Percentiles rank a stretch among this genome's conserved stretches.
Evolutionary conservation across 139 green algal genomes (phyloP).

Genomic region (Coelastrella sp.): DNA sequence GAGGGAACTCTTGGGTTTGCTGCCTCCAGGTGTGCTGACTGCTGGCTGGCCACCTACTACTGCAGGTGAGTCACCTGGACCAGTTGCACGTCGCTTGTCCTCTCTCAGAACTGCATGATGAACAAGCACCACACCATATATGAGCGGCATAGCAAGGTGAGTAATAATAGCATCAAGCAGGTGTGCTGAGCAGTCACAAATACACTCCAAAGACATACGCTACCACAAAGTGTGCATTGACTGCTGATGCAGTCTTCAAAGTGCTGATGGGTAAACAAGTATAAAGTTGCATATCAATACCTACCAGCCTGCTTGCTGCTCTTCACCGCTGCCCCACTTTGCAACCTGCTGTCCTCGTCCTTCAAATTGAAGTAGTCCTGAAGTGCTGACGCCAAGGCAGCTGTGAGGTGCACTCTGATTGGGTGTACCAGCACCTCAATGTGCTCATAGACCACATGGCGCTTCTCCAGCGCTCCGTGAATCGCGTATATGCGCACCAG

Average conservation of each 20-base stretch:
- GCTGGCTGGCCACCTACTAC: not conserved
- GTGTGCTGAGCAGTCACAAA: no score
- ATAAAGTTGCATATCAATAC: not conserved
- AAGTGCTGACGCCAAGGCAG: constrained; percentile 57
- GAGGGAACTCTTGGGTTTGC: not conserved
- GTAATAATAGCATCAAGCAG: no score
- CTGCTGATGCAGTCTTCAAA: not conserved
- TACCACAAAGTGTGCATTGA: no score
- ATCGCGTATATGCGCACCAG: constrained; percentile 61
- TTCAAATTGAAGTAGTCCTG: constrained; percentile 68
- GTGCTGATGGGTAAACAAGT: not conserved
- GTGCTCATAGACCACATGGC: constrained; percentile 71
- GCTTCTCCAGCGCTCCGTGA: constrained; percentile 50
- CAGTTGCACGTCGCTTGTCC: constrained; percentile 33
- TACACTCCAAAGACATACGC: no score
- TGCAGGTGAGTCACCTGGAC: constrained; percentile 19
- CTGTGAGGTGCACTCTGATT: constrained; percentile 70
- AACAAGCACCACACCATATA: no score
- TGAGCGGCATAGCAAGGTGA: no score
- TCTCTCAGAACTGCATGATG: not conserved
- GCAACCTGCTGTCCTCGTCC: constrained; percentile 25
- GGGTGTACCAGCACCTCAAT: constrained; percentile 77
- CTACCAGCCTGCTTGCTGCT: constrained; percentile 28
- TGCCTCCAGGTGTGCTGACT: not conserved
- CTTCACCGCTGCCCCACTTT: not conserved